A percentile compares a stretch with the other conserved stretches of the same genome.
phyloP scores from a whole-genome alignment of 2,329 filamentous ascomycete genomes.

The Sphaerulina vaccinii region DNA sequence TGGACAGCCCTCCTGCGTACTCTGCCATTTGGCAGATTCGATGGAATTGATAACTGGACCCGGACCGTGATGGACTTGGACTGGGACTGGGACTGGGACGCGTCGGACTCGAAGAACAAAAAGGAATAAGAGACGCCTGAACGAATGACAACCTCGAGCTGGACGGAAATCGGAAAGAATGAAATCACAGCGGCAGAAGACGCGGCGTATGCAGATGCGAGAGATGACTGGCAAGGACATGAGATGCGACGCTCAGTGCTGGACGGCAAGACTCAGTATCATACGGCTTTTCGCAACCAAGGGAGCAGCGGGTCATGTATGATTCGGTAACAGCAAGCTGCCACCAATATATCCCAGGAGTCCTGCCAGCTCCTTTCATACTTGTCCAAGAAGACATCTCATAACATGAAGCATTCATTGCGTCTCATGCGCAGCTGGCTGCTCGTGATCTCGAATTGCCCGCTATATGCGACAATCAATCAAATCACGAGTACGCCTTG shows the following conservation, averaged over 20 bases:
- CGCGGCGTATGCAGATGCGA: slow-evolving; percentile 12
- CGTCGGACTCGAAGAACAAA: slow-evolving; percentile 16
- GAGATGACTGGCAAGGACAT: slow-evolving; percentile 18
- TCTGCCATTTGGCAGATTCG: not conserved
- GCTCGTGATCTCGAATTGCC: slow-evolving; percentile 3
- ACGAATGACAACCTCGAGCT: slow-evolving; percentile 11
- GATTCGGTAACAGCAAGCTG: slow-evolving; percentile 23
- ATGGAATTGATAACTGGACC: slow-evolving; percentile 12
- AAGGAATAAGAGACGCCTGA: slow-evolving; percentile 10
- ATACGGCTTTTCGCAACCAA: slow-evolving; percentile 22
- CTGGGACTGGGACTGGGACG: slow-evolving; percentile 18
- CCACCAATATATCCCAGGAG: slow-evolving; percentile 22
- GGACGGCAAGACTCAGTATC: slow-evolving; percentile 21
- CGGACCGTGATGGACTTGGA: slow-evolving; percentile 22
- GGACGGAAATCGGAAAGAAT: slow-evolving; percentile 10
- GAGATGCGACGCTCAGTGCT: slow-evolving; percentile 19
- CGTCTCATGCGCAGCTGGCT: slow-evolving; percentile 12
- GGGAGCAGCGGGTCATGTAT: slow-evolving; percentile 22
- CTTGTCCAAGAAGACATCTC: slow-evolving; percentile 19
- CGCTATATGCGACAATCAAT: slow-evolving; percentile 1
- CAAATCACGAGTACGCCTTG: slow-evolving; percentile 7
- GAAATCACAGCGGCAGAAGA: slow-evolving; percentile 12
- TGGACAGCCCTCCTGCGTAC: slow-evolving; percentile 19
- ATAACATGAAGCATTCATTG: slow-evolving; percentile 13
- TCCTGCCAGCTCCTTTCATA: slow-evolving; percentile 21